phyloP scores from a whole-genome alignment of 2,329 filamentous ascomycete genomes.

The Aspergillus persii region DNA sequence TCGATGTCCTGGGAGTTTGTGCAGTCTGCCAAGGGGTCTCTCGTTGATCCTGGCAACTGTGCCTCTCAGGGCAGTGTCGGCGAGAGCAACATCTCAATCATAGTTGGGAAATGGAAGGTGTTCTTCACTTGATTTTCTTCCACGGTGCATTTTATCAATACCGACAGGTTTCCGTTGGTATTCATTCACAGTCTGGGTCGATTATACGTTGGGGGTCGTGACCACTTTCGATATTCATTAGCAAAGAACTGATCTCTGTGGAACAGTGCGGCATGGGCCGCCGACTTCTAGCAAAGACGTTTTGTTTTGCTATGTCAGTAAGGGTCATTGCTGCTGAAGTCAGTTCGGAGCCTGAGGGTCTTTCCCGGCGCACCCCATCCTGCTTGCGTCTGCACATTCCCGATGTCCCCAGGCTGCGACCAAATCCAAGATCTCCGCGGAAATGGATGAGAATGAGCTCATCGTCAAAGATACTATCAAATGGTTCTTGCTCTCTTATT shows the following conservation, averaged over 20 bases:
- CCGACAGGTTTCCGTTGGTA: constrained; percentile 9
- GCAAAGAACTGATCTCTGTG: constrained; percentile 7
- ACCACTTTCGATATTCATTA: constrained; percentile 5
- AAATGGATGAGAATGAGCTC: constrained; percentile 13
- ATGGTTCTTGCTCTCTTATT: constrained; percentile 9
- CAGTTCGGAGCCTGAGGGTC: constrained; percentile 4
- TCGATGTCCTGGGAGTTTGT: constrained; percentile 14
- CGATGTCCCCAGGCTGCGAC: constrained; percentile 11
- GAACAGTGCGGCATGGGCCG: constrained; percentile 2
- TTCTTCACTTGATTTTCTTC: constrained; percentile 6
- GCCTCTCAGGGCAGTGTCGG: constrained; percentile 13
- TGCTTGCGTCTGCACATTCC: constrained; percentile 6
- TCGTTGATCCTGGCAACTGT: constrained; percentile 12
- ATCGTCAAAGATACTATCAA: constrained; percentile 12
- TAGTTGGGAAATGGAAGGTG: constrained; percentile 11
- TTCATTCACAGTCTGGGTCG: not conserved
- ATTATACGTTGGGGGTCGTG: not conserved
- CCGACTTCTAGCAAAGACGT: constrained; percentile 3
- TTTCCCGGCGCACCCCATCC: constrained; percentile 6
- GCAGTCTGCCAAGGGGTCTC: constrained; percentile 11
- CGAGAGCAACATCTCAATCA: constrained; percentile 11
- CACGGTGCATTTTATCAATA: constrained; percentile 13
- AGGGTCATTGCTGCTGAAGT: constrained; percentile 10
- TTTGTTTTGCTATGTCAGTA: constrained; percentile 5
- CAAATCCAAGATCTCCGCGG: constrained; percentile 12